Percentiles rank a stretch among this genome's conserved stretches.
Evolutionary conservation across 2,329 filamentous ascomycete genomes (phyloP).

Genomic region (Aspergillus vadensis): DNA sequence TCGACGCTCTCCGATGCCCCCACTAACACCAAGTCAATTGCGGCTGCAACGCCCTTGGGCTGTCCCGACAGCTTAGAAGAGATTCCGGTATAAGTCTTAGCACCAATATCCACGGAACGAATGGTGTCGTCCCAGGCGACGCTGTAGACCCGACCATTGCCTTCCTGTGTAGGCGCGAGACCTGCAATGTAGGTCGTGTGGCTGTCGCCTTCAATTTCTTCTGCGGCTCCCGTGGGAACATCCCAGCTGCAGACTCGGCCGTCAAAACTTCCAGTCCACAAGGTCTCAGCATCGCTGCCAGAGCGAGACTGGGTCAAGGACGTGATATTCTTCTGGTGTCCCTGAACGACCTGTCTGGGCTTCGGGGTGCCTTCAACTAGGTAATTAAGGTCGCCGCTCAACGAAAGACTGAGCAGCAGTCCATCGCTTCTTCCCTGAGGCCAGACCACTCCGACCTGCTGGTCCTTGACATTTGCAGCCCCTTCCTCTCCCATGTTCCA

Average conservation of each 20-base stretch:
- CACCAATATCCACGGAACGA: conserved; percentile 72
- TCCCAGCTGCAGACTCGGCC: conserved; percentile 87
- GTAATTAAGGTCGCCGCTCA: conserved; percentile 89
- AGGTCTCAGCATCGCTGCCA: conserved; percentile 54
- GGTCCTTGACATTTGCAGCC: conserved; percentile 70
- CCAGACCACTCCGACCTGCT: conserved; percentile 95
- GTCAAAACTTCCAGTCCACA: conserved; percentile 92
- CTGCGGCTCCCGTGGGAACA: conserved; percentile 66
- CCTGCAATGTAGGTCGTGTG: conserved; percentile 86
- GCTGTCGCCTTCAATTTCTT: conserved; percentile 72
- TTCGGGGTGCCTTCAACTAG: conserved; percentile 70
- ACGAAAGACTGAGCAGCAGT: conserved; percentile 83
- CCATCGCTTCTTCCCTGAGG: conserved; percentile 79
- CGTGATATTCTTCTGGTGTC: conserved; percentile 90
- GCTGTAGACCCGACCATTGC: conserved; percentile 68
- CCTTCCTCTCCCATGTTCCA: conserved; percentile 83
- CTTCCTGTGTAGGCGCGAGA: conserved; percentile 61
- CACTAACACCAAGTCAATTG: conserved; percentile 57
- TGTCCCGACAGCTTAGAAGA: conserved; percentile 72
- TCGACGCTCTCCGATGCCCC: conserved; percentile 62
- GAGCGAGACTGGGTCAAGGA: conserved; percentile 64
- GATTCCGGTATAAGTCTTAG: conserved; percentile 73
- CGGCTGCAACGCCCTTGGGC: conserved; percentile 71
- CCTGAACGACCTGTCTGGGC: conserved; percentile 73
- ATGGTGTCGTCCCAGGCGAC: conserved; percentile 94